Evolutionary conservation across 169 alveolate species (phyloP).

Genomic region (Cystoisospora suis): DNA sequence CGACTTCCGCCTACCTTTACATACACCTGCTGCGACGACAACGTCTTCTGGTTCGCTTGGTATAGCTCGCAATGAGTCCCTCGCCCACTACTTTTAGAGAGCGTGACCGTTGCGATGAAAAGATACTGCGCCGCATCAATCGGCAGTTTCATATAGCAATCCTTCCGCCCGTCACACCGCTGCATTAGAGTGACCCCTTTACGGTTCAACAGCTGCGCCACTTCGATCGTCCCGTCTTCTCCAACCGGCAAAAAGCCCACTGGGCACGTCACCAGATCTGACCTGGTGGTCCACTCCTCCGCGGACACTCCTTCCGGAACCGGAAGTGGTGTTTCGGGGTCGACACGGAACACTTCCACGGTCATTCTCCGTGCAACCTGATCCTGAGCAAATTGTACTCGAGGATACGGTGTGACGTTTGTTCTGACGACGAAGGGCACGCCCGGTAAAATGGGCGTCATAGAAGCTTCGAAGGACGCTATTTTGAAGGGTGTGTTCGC

Average conservation of each 20-base stretch:
- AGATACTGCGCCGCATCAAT: constrained; percentile 6
- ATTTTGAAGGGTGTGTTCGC: background rate
- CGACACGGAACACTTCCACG: background rate
- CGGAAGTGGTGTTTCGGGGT: background rate
- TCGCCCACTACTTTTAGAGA: background rate
- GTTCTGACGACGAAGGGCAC: constrained; percentile 1
- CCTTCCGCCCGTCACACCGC: constrained; percentile 12
- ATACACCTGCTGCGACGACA: background rate
- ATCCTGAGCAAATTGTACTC: background rate
- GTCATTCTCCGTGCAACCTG: background rate
- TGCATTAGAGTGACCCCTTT: background rate
- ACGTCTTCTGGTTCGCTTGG: background rate
- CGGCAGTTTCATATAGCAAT: background rate
- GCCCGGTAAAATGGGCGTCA: background rate
- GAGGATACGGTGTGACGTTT: background rate
- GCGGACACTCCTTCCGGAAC: background rate
- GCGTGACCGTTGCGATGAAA: constrained; percentile 17
- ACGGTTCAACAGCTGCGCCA: background rate
- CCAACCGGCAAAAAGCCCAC: background rate
- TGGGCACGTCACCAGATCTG: background rate
- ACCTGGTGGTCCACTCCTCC: background rate
- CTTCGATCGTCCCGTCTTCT: background rate
- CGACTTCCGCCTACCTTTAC: background rate
- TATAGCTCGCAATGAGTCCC: constrained; percentile 14
- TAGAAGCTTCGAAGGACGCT: background rate